Conservation (phyloP, 345 rosid genomes). For the Populus nigra region DNA sequence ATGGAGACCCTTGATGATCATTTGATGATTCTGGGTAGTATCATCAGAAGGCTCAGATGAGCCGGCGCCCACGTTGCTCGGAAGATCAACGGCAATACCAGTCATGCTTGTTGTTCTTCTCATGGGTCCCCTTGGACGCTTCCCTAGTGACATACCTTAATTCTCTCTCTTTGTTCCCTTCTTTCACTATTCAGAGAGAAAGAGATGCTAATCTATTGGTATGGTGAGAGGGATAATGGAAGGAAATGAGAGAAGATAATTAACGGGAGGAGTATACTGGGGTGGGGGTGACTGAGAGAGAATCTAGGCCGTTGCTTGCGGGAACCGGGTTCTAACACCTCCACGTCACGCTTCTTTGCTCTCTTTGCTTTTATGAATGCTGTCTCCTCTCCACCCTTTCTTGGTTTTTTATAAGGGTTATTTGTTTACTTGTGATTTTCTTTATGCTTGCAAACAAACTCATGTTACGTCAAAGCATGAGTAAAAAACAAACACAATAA, state of each 20-base stretch:
- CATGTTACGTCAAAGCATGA: background rate
- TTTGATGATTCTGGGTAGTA: background rate
- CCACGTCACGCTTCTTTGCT: conserved; percentile 35
- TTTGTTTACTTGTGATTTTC: background rate
- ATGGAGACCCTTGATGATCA: conserved; percentile 7
- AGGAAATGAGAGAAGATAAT: conserved; percentile 6
- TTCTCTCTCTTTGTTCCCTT: conserved; percentile 10
- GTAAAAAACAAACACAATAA: background rate
- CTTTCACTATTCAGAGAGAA: background rate
- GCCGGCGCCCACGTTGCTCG: conserved; percentile 19
- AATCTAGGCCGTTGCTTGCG: conserved; percentile 58
- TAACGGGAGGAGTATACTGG: background rate
- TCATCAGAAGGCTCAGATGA: conserved; percentile 30
- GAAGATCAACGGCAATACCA: conserved; percentile 44
- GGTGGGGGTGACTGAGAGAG: conserved; percentile 17
- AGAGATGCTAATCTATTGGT: background rate
- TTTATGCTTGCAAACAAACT: background rate
- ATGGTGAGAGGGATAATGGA: conserved; percentile 13
- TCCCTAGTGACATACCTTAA: conserved; percentile 62
- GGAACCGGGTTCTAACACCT: conserved; percentile 31
- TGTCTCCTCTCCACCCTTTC: background rate
- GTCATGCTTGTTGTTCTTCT: conserved; percentile 74
- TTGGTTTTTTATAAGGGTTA: background rate
- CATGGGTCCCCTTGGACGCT: conserved; percentile 60
- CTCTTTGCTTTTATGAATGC: background rate